These are phyloP conservation scores for Fusarium secorum DNA, from an alignment of 2,329 filamentous ascomycete species.

Conservation along the genomic window DNA sequence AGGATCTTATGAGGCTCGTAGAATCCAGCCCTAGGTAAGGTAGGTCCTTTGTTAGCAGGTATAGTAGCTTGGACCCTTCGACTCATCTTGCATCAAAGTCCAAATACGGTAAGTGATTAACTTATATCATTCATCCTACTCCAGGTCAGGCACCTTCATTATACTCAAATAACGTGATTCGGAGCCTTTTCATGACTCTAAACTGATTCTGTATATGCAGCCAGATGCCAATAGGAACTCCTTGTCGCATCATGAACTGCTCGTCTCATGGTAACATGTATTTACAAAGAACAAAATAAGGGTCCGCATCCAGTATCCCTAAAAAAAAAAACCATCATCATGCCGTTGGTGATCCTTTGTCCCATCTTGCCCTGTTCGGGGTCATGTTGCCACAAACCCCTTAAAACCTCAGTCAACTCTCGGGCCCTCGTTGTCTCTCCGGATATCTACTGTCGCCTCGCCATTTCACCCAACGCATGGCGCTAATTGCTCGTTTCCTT, in stretches of 20 bases:
- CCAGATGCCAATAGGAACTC: conserved; percentile 10
- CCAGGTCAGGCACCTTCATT: not conserved
- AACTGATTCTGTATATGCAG: conserved; percentile 14
- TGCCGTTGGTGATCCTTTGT: conserved; percentile 26
- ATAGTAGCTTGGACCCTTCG: conserved; percentile 14
- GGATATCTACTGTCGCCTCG: conserved; percentile 9
- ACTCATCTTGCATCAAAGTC: conserved; percentile 34
- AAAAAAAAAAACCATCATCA: conserved; percentile 11
- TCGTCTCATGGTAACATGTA: conserved; percentile 17
- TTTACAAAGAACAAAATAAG: conserved; percentile 32
- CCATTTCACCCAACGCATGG: not conserved
- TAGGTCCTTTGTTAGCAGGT: not conserved
- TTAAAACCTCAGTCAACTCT: not conserved
- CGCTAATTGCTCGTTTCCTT: not conserved
- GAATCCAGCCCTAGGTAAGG: conserved; percentile 1
- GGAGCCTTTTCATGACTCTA: conserved; percentile 3
- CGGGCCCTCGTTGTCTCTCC: not conserved
- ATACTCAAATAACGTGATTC: not conserved
- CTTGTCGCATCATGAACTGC: conserved; percentile 6
- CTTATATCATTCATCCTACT: not conserved
- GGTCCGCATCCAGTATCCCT: conserved; percentile 24
- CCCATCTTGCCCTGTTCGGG: not conserved
- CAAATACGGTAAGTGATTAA: conserved; percentile 29
- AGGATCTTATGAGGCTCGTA: not conserved
- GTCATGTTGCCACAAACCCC: conserved; percentile 21